Base-by-base conservation (phyloP, 352 stramenopile species). In the Thraustochytrium sp. region DNA sequence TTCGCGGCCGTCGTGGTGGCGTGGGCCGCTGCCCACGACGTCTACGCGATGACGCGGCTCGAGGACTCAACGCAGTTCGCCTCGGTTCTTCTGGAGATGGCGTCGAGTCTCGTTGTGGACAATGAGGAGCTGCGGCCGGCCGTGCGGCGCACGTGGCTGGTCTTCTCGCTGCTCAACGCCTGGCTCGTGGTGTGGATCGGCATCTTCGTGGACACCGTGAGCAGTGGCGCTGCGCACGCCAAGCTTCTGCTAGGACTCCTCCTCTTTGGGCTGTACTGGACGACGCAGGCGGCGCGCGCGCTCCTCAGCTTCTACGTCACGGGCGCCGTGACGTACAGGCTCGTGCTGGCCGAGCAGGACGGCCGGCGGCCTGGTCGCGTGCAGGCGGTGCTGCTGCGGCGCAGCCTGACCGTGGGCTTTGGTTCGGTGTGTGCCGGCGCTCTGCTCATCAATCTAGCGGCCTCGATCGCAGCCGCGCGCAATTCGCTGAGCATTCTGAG, bases 261-360 rank as follows among this genome's bases (percentile, higher is more conserved):
- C 21, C 8, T 80, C 5, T 80, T 80, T 72, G 37, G 34, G 13
- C 51, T 80, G 13, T 80, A 55, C 51, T 80, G 68, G 68, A 46
- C 44, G 16, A 80, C 68, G 26, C 68, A 80, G 53, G 46, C 38
- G 18, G 40, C 53, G 18, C 68, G 68, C 37, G 31, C 31, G 23
- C 53, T 80, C 1, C 68, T 63, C 21, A 75, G 44, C 42, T 80
- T 72, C n/a, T 80, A 72, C 44, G 68, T 80, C 21, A 80, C 68
- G 18, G 68, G 68, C 26, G 31, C 51, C 8, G 68, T 63, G 13
- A 13, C 21, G 18, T 80, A 63, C 46, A 42, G 44, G 9, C 51
- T 80, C 4, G 31, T 75, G 18, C 62, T 75, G 3, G 29, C 26
- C 34, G 34, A 44, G 26, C 59, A 31, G 5, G 59, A 72, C 40